Percentiles rank a stretch among this genome's conserved stretches.
phyloP scores from a whole-genome alignment of 306 rosid species.

The Quercus berberidifolia region DNA sequence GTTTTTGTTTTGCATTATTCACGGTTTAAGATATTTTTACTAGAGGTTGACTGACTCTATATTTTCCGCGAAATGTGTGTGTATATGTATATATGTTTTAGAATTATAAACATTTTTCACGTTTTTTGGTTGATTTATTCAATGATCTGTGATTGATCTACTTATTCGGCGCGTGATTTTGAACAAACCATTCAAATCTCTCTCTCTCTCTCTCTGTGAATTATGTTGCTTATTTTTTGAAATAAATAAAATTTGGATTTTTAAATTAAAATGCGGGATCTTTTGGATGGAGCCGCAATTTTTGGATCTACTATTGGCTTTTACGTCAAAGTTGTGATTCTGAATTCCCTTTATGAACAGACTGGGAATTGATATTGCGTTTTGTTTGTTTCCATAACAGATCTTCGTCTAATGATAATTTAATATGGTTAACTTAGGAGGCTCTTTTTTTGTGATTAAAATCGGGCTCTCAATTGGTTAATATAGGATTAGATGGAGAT shows the following conservation, averaged over 20 bases:
- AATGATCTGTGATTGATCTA: slow-evolving; percentile 33
- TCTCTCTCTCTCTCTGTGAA: neutral
- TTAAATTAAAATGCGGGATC: neutral
- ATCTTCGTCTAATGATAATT: neutral
- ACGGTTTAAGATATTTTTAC: neutral
- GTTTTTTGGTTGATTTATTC: neutral
- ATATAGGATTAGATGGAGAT: too few relatives aligned
- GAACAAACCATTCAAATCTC: neutral
- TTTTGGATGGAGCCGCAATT: neutral
- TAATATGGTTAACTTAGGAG: neutral
- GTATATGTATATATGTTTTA: neutral
- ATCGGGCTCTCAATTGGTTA: neutral
- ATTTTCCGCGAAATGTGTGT: neutral
- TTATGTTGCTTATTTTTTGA: neutral
- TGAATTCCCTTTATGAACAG: neutral
- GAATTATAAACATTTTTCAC: neutral
- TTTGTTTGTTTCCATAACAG: neutral
- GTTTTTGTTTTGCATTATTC: neutral
- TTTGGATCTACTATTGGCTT: neutral
- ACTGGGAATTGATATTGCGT: neutral
- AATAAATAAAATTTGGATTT: neutral
- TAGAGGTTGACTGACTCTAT: slow-evolving; percentile 1
- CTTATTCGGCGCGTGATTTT: neutral
- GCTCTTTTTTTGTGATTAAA: neutral
- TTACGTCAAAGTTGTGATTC: too few relatives aligned